Percentiles rank a stretch among this genome's conserved stretches.
Conservation (phyloP, 352 stramenopile genomes). For the Phytophthora syringae region DNA sequence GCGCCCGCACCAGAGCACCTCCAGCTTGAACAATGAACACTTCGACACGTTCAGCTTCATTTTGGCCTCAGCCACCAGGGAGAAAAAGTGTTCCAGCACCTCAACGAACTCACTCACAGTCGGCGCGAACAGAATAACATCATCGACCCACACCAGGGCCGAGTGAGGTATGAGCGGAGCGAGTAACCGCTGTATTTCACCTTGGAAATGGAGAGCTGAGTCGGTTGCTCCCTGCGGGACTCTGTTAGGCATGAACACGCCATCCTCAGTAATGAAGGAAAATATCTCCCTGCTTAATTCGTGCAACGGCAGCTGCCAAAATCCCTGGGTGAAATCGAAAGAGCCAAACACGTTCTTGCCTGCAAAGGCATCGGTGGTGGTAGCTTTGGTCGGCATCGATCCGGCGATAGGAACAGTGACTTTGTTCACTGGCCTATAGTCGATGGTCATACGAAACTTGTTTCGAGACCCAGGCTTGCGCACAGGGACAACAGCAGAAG, state of each 20-base stretch:
- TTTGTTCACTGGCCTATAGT: background rate
- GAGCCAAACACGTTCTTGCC: background rate
- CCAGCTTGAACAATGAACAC: conserved; percentile 13
- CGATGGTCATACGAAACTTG: background rate
- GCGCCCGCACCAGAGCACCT: conserved; percentile 17
- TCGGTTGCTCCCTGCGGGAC: conserved; percentile 9
- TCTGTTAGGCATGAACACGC: conserved; percentile 9
- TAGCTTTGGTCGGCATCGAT: background rate
- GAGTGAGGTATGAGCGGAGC: background rate
- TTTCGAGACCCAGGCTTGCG: background rate
- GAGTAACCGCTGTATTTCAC: background rate
- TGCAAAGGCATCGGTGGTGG: background rate
- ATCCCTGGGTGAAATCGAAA: conserved; percentile 26
- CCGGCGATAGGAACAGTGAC: background rate
- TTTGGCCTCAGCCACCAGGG: no score
- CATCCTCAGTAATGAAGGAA: conserved; percentile 24
- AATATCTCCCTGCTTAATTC: conserved; percentile 9
- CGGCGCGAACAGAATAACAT: conserved; percentile 22
- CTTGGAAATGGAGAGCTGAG: conserved; percentile 14
- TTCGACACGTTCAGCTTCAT: conserved; percentile 4
- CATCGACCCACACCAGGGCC: conserved; percentile 30
- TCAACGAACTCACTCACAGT: no score
- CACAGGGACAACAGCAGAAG: background rate
- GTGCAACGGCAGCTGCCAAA: conserved; percentile 25
- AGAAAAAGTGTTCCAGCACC: no score